Evolutionary conservation across 2,329 filamentous ascomycete genomes (phyloP).

Genomic region (Hypoxylon sp.): DNA sequence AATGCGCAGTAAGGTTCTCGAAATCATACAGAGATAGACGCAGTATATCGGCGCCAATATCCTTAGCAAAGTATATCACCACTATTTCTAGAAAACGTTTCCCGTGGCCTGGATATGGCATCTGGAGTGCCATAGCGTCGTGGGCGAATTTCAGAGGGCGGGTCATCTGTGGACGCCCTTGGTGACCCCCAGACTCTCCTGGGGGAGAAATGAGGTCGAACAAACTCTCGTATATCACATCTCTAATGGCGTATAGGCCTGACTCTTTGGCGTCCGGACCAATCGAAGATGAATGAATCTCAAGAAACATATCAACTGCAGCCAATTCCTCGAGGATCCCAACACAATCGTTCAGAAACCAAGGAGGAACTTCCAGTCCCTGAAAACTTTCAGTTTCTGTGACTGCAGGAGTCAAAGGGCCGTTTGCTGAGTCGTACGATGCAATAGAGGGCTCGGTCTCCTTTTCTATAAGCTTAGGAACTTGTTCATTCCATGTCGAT

Average conservation of each 20-base stretch:
- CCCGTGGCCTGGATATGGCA: not conserved
- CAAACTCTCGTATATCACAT: not conserved
- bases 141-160: not conserved
- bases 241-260: not conserved
- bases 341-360: not conserved
- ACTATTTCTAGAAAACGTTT: not conserved
- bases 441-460: not conserved
- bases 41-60: not conserved
- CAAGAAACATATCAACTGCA: not conserved
- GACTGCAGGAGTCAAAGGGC: not conserved
- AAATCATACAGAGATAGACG: not conserved
- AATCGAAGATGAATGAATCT: not conserved
- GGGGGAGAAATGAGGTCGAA: not conserved
- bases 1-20: not conserved
- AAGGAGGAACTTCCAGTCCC: not conserved
- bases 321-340: not conserved
- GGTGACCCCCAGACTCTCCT: not conserved
- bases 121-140: not conserved
- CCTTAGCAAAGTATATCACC: not conserved
- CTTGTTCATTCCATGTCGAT: not conserved
- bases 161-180: not conserved
- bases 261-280: not conserved
- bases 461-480: not conserved
- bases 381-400: not conserved
- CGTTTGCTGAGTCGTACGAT: not conserved